Evolutionary conservation across 495 filamentous ascomycete species (phyloP).

Genomic region (Diplogelasinospora grovesii): DNA sequence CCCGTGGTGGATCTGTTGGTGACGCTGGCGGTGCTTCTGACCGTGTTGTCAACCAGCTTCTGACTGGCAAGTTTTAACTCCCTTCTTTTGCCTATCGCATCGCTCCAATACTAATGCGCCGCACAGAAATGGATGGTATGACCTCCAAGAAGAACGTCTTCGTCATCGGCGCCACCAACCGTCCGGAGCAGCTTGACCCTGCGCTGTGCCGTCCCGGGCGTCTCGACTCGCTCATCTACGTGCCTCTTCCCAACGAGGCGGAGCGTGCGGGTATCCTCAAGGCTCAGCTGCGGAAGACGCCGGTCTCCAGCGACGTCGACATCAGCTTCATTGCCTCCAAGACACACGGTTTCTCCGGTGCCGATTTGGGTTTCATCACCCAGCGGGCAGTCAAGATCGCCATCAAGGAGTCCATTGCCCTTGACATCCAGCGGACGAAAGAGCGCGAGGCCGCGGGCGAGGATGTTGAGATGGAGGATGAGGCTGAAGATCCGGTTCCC

Average conservation of each 20-base stretch:
- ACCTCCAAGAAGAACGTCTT: conserved; percentile 99
- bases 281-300: conserved; percentile 98
- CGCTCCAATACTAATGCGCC: conserved; percentile 36
- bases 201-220: conserved; percentile 96
- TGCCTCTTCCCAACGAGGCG: conserved; percentile 85
- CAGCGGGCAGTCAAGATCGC: conserved; percentile 98
- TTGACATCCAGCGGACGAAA: conserved; percentile 83
- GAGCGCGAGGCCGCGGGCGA: conserved; percentile 79
- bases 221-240: conserved; percentile 97
- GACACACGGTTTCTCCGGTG: conserved; percentile 98
- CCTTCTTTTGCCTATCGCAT: not conserved
- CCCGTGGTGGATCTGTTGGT: conserved; percentile 92
- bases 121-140: conserved; percentile 94
- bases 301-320: conserved; percentile 81
- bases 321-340: conserved; percentile 88
- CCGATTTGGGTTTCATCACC: conserved; percentile 97
- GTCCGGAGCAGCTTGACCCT: conserved; percentile 96
- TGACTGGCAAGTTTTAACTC: conserved; percentile 85
- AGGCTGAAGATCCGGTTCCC: conserved; percentile 90
- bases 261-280: conserved; percentile 83
- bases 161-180: conserved; percentile 97
- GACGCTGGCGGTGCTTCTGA: conserved; percentile 98
- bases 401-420: conserved; percentile 92
- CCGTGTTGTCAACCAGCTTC: conserved; percentile 98
- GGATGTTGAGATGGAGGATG: conserved; percentile 71